phyloP scores from a whole-genome alignment of 768 basidiomycete genomes.

The Kwoniella pini region DNA sequence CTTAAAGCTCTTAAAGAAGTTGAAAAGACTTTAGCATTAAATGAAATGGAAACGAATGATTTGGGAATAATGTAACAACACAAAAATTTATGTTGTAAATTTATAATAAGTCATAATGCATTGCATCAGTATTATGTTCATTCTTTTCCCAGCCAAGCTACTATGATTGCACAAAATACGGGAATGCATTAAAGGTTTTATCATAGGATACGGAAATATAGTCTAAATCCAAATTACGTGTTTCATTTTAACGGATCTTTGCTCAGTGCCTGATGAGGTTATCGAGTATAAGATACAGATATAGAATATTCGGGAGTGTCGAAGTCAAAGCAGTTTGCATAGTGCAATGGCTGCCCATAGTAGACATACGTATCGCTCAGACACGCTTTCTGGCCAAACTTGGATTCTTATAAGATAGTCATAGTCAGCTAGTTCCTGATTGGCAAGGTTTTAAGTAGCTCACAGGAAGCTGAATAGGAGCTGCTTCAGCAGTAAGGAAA shows the following conservation, averaged over 20 bases:
- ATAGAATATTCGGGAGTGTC: neutral
- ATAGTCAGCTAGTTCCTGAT: neutral
- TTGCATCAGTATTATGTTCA: too few relatives aligned
- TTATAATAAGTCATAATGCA: too few relatives aligned
- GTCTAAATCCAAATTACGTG: neutral
- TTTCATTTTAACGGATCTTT: neutral
- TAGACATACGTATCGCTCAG: neutral
- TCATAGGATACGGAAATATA: constrained; percentile 1
- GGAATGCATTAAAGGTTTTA: neutral
- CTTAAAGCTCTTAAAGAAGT: constrained; percentile 30
- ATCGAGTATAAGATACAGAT: neutral
- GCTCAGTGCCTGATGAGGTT: too few relatives aligned
- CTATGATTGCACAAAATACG: constrained; percentile 2
- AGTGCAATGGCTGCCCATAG: neutral
- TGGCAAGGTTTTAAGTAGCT: neutral
- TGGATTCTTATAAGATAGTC: neutral
- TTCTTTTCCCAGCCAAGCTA: neutral
- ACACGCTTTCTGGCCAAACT: constrained; percentile 5
- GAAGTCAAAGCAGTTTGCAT: neutral
- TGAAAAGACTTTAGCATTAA: constrained; percentile 26
- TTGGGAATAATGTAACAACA: neutral
- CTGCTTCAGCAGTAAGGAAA: constrained; percentile 8
- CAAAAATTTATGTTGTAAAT: too few relatives aligned
- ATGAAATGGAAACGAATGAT: neutral
- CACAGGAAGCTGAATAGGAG: constrained; percentile 6